Percentiles rank a stretch among this genome's conserved stretches.
Conservation (phyloP, 2,329 filamentous ascomycete genomes). For the Diaporthe amygdali region DNA sequence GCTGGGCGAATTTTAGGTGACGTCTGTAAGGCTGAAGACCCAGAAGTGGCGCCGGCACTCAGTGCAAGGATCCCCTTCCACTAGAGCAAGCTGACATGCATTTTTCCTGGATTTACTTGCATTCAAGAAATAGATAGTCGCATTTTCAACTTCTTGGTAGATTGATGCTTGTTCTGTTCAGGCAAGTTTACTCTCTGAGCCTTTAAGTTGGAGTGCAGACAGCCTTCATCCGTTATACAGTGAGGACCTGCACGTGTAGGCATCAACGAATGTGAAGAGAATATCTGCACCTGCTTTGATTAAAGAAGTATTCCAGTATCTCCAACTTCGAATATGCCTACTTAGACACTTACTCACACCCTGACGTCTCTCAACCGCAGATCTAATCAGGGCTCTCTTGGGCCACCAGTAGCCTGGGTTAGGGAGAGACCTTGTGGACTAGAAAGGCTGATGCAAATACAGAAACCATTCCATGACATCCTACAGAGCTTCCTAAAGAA, state of each 20-base stretch:
- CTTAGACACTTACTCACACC: too few species aligned
- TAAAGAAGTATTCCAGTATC: not conserved
- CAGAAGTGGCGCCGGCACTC: constrained; percentile 1
- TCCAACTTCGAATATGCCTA: not conserved
- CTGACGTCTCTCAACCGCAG: not conserved
- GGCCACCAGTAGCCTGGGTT: too few species aligned
- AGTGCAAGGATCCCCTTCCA: not conserved
- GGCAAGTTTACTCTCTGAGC: not conserved
- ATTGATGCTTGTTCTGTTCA: not conserved
- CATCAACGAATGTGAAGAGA: not conserved
- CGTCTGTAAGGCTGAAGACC: constrained; percentile 20
- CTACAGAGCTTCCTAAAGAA: not conserved
- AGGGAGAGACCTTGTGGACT: not conserved
- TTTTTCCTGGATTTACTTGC: not conserved
- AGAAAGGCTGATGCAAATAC: too few species aligned
- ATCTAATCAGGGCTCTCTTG: not conserved
- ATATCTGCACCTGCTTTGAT: not conserved
- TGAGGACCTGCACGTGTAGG: not conserved
- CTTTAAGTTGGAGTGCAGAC: not conserved
- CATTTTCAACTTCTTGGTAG: not conserved
- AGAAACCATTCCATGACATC: too few species aligned
- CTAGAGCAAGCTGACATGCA: not conserved
- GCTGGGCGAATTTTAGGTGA: constrained; percentile 14
- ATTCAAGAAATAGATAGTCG: not conserved
- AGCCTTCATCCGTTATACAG: not conserved